Percentiles rank a stretch among this genome's conserved stretches.
These are phyloP conservation scores for Fraxinus anomala DNA, from an alignment of 257 asterid species.

Conservation along the genomic window DNA sequence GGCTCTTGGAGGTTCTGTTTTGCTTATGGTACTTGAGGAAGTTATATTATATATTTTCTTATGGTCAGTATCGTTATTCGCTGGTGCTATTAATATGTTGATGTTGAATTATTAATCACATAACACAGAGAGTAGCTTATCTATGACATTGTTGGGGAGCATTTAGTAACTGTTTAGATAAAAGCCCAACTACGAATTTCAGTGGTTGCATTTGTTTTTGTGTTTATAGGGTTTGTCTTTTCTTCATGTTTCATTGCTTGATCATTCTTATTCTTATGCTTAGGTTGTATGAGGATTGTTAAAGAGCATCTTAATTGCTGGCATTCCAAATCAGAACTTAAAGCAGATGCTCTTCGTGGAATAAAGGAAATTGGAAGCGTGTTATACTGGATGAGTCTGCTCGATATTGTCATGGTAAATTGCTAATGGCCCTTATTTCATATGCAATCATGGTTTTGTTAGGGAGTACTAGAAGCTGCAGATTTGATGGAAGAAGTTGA, in stretches of 20 bases:
- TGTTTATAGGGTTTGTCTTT: neutral
- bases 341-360: slow-evolving; percentile 82
- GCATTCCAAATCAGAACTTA: slow-evolving; percentile 81
- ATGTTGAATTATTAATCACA: neutral
- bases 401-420: slow-evolving; percentile 89
- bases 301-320: slow-evolving; percentile 87
- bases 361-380: slow-evolving; percentile 94
- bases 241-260: slow-evolving; percentile 8
- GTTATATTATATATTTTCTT: neutral
- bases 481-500: neutral
- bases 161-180: slow-evolving; percentile 1
- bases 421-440: slow-evolving; percentile 11
- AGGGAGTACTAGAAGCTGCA: slow-evolving; percentile 1
- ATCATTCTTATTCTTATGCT: slow-evolving; percentile 24
- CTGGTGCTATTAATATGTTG: neutral
- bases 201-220: neutral
- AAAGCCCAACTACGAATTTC: slow-evolving; percentile 4
- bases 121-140: neutral
- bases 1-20: neutral
- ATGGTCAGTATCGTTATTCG: too few species aligned
- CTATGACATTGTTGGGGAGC: neutral
- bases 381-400: slow-evolving; percentile 96
- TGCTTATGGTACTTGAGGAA: slow-evolving; percentile 4
- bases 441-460: neutral
- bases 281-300: slow-evolving; percentile 79